phyloP scores from a whole-genome alignment of 2,329 filamentous ascomycete species.

The Aspergillus aculeatinus region DNA sequence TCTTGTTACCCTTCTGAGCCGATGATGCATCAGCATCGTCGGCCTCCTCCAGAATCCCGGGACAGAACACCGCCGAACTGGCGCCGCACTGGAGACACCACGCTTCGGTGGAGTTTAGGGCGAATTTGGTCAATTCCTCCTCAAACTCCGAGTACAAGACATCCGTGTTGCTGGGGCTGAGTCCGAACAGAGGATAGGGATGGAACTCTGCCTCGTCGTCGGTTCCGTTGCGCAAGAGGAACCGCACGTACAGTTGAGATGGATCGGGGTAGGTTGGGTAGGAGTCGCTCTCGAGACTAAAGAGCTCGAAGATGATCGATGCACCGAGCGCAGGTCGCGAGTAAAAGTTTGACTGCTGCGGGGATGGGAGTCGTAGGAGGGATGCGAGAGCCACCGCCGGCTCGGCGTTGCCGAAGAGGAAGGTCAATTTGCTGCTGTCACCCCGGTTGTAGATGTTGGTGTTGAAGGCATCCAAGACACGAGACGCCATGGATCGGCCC shows the following conservation, averaged over 20 bases:
- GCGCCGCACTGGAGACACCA: constrained; percentile 56
- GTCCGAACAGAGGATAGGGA: constrained; percentile 53
- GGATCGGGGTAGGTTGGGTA: constrained; percentile 40
- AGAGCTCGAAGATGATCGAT: constrained; percentile 55
- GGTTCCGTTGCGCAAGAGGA: constrained; percentile 59
- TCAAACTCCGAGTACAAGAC: constrained; percentile 55
- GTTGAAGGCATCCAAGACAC: constrained; percentile 40
- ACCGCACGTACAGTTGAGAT: constrained; percentile 54
- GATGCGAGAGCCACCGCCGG: constrained; percentile 54
- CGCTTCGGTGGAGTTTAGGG: constrained; percentile 44
- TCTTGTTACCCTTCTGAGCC: not conserved
- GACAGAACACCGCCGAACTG: constrained; percentile 51
- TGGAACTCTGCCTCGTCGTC: constrained; percentile 32
- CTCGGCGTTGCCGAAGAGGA: constrained; percentile 52
- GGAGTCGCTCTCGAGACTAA: constrained; percentile 39
- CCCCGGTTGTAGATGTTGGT: constrained; percentile 41
- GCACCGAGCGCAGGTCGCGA: constrained; percentile 51
- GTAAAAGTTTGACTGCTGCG: constrained; percentile 46
- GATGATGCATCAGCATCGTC: not conserved
- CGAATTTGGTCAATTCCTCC: constrained; percentile 44
- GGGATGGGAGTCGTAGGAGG: constrained; percentile 41
- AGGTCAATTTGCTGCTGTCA: constrained; percentile 42
- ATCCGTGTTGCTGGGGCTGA: constrained; percentile 45
- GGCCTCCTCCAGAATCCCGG: constrained; percentile 36
- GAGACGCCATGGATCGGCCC: constrained; percentile 44